These are phyloP conservation scores for Fusarium sulawesiense DNA, from an alignment of 2,329 filamentous ascomycete species.

Conservation along the genomic window DNA sequence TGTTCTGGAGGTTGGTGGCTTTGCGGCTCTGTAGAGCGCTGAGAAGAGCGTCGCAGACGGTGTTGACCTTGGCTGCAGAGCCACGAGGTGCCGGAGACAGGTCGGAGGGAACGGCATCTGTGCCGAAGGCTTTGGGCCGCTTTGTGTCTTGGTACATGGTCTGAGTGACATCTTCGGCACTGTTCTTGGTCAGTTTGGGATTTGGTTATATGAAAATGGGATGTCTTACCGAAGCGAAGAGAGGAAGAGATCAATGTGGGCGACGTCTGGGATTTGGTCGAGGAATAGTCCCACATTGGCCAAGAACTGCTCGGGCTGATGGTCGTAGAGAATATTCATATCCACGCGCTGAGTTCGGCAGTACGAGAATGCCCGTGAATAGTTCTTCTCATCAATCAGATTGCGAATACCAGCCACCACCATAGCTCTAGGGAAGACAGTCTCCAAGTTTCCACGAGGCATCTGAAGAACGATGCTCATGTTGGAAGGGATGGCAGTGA, in stretches of 20 bases:
- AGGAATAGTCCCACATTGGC: slow-evolving; percentile 80
- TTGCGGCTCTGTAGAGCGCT: slow-evolving; percentile 71
- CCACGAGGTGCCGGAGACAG: slow-evolving; percentile 26
- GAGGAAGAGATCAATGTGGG: slow-evolving; percentile 90
- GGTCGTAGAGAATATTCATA: slow-evolving; percentile 97
- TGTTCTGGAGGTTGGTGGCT: slow-evolving; percentile 81
- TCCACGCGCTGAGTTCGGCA: slow-evolving; percentile 95
- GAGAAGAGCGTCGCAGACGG: slow-evolving; percentile 87
- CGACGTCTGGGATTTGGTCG: slow-evolving; percentile 82
- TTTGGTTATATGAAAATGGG: background rate
- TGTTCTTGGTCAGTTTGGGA: slow-evolving; percentile 51
- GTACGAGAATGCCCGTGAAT: slow-evolving; percentile 83
- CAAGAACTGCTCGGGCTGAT: slow-evolving; percentile 88
- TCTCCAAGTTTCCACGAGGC: slow-evolving; percentile 95
- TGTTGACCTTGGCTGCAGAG: slow-evolving; percentile 76
- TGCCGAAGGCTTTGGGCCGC: slow-evolving; percentile 47
- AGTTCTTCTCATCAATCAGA: slow-evolving; percentile 83
- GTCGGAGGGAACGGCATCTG: slow-evolving; percentile 20
- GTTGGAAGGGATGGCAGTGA: slow-evolving; percentile 88
- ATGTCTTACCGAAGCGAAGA: slow-evolving; percentile 78
- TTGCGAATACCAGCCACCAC: slow-evolving; percentile 89
- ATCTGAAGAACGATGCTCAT: slow-evolving; percentile 92
- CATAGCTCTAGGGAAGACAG: slow-evolving; percentile 91
- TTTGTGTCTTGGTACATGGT: slow-evolving; percentile 94
- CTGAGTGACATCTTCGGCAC: slow-evolving; percentile 91